Percentiles rank a stretch among this genome's conserved stretches.
These are phyloP conservation scores for Abrus precatorius DNA, from an alignment of 306 rosid genomes.

Conservation along the genomic window DNA sequence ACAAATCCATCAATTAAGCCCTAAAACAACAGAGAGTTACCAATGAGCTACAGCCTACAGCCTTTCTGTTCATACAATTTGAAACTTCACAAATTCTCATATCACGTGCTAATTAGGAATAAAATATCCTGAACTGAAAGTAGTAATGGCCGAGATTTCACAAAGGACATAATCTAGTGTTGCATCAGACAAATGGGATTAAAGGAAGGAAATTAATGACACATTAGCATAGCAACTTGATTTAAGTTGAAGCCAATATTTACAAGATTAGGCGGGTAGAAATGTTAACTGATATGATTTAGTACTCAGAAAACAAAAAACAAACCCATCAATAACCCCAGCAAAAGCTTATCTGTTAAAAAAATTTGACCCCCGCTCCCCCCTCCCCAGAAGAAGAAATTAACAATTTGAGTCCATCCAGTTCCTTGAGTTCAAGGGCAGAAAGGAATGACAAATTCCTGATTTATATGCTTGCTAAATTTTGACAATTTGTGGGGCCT, in stretches of 20 bases:
- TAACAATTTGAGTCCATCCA: background rate
- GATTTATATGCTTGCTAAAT: background rate
- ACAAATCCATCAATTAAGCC: slow-evolving; percentile 33
- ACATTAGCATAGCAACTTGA: slow-evolving; percentile 1
- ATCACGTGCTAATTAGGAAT: background rate
- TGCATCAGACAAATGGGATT: background rate
- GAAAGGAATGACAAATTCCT: background rate
- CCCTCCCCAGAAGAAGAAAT: background rate
- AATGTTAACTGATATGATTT: background rate
- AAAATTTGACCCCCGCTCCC: background rate
- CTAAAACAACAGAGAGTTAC: background rate
- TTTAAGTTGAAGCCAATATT: slow-evolving; percentile 23
- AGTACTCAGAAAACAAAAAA: slow-evolving; percentile 17
- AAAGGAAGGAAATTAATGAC: slow-evolving; percentile 26
- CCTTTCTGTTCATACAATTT: background rate
- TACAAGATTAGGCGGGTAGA: slow-evolving; percentile 25
- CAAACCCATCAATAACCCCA: slow-evolving; percentile 31
- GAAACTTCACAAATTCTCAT: background rate
- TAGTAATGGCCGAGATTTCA: slow-evolving; percentile 16
- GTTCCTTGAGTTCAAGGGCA: background rate
- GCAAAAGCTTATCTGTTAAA: no score
- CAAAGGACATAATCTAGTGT: slow-evolving; percentile 5
- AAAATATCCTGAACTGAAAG: slow-evolving; percentile 11
- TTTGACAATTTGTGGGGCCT: background rate
- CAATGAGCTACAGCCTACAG: background rate